A percentile compares a stretch with the other conserved stretches of the same genome.
phyloP scores from a whole-genome alignment of 2,329 filamentous ascomycete species.

The Penicillium aurantiogriseum region DNA sequence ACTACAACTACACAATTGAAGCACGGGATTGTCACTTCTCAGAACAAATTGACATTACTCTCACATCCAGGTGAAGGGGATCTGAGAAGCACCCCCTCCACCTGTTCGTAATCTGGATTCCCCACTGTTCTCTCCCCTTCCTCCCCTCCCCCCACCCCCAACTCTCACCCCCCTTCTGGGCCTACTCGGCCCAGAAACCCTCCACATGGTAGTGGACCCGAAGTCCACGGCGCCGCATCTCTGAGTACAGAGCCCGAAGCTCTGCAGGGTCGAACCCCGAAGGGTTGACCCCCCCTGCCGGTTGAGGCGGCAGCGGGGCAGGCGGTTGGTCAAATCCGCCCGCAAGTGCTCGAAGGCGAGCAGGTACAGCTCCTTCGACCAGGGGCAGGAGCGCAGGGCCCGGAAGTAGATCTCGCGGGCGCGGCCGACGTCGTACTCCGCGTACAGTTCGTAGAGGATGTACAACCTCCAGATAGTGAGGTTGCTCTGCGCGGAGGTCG shows the following conservation, averaged over 20 bases:
- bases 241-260: constrained; percentile 33
- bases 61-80: neutral
- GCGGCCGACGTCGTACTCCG: constrained; percentile 34
- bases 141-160: neutral
- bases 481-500: constrained; percentile 32
- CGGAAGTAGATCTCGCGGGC: constrained; percentile 56
- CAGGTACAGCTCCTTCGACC: constrained; percentile 62
- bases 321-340: constrained; percentile 16
- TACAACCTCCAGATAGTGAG: constrained; percentile 54
- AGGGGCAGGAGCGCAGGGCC: constrained; percentile 59
- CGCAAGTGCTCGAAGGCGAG: constrained; percentile 52
- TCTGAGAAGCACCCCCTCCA: constrained; percentile 1
- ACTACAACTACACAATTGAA: neutral
- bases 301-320: constrained; percentile 1
- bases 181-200: neutral
- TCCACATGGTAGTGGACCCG: constrained; percentile 2
- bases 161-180: neutral
- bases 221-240: constrained; percentile 4
- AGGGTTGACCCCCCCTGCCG: constrained; percentile 1
- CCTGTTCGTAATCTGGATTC: neutral
- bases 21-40: neutral
- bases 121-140: neutral
- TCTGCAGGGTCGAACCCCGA: constrained; percentile 47
- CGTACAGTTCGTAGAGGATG: constrained; percentile 49
- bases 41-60: neutral